A percentile compares a stretch with the other conserved stretches of the same genome.
Evolutionary conservation across 73 alveolate genomes (phyloP).

Genomic region (Paramecium sonneborni): DNA sequence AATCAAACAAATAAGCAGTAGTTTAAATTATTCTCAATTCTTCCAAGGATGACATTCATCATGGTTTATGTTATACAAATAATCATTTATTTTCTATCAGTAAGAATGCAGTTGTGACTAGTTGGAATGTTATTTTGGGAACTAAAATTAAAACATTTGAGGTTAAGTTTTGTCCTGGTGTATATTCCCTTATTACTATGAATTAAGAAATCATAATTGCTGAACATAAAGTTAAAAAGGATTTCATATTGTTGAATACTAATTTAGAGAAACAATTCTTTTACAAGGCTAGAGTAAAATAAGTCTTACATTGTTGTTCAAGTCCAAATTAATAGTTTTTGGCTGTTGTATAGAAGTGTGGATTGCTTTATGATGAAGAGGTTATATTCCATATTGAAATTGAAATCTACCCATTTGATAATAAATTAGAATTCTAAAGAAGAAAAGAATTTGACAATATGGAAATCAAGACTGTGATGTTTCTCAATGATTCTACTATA

Average conservation of each 20-base stretch:
- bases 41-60: conserved; percentile 26
- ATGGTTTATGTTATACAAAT: conserved; percentile 7
- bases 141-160: background rate
- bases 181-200: background rate
- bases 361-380: conserved; percentile 29
- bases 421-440: background rate
- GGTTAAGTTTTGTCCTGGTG: background rate
- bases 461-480: background rate
- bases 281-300: conserved; percentile 39
- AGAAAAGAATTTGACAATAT: conserved; percentile 33
- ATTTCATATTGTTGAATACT: background rate
- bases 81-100: background rate
- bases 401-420: background rate
- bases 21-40: background rate
- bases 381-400: conserved; percentile 3
- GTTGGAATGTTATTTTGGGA: background rate
- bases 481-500: background rate
- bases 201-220: conserved; percentile 25
- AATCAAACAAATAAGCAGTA: background rate
- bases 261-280: conserved; percentile 6
- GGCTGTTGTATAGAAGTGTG: background rate
- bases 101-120: background rate
- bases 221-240: conserved; percentile 36
- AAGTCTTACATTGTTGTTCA: background rate
- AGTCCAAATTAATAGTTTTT: background rate